These are phyloP conservation scores for Trichocladium uniseriatum DNA, from an alignment of 495 filamentous ascomycete genomes.

Conservation along the genomic window DNA sequence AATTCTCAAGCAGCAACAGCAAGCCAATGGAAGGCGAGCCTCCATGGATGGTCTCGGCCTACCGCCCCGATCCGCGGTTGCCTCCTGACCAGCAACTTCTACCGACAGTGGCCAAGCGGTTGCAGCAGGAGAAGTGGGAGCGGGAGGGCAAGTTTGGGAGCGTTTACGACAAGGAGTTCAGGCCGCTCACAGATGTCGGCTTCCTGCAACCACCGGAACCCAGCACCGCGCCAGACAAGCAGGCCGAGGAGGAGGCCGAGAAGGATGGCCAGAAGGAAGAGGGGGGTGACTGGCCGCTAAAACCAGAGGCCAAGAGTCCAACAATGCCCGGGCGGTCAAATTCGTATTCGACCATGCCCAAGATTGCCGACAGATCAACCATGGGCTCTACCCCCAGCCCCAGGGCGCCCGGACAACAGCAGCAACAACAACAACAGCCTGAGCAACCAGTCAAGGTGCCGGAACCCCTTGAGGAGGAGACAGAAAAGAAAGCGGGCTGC, in stretches of 20 bases:
- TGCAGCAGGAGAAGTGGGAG: slow-evolving; percentile 94
- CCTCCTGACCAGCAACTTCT: slow-evolving; percentile 93
- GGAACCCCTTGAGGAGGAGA: slow-evolving; percentile 29
- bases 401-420: slow-evolving; percentile 22
- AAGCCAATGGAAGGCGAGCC: slow-evolving; percentile 88
- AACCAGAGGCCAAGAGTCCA: slow-evolving; percentile 37
- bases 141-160: slow-evolving; percentile 75
- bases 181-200: slow-evolving; percentile 55
- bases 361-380: slow-evolving; percentile 36
- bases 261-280: slow-evolving; percentile 28
- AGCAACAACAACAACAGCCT: slow-evolving; percentile 16
- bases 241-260: slow-evolving; percentile 28
- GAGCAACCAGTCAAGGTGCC: slow-evolving; percentile 24
- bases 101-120: slow-evolving; percentile 81
- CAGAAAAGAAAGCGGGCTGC: slow-evolving; percentile 37
- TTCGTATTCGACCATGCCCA: slow-evolving; percentile 51
- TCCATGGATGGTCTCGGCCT: slow-evolving; percentile 90
- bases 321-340: slow-evolving; percentile 35
- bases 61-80: slow-evolving; percentile 88
- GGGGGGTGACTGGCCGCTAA: slow-evolving; percentile 37
- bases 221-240: slow-evolving; percentile 14
- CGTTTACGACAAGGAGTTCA: slow-evolving; percentile 75
- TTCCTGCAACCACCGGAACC: slow-evolving; percentile 40
- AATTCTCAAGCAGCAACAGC: slow-evolving; percentile 32
- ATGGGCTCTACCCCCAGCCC: slow-evolving; percentile 33